Evolutionary conservation across 202 grass and related monocot species (phyloP), one percentile per base, ranked within the genome.

Genomic region (Digitaria exilis): DNA sequence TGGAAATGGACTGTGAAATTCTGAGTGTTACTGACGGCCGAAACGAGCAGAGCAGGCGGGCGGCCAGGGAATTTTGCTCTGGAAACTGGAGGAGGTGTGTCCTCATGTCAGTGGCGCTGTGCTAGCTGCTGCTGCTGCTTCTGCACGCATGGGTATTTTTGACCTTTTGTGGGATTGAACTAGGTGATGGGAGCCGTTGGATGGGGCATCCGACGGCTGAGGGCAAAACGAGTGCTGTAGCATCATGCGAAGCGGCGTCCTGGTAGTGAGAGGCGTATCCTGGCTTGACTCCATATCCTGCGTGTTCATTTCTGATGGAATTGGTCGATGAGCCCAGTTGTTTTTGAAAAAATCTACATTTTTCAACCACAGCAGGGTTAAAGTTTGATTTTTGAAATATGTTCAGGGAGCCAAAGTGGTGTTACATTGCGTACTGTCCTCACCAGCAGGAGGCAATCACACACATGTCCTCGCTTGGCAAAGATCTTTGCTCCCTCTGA

Each of bases 1-100:
- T 52, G 79, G 73, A 80, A 86, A 54, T 73, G 62, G 44, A 82
- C 88, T 83, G 88, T 90, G 88, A 90, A 75, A 79, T 83, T 30
- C 79, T 79, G 79, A 9, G 41, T 59, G 30, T 86, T 89, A 89
- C 83, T 86, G 87, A 71, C 82, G 44, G 28, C 54, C 35, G 73
- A 46, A 51, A 35, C 39, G n/a, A 17, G 17, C 37, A 41, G 60
- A 29, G 85, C 72, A 62, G 65, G n/a, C n/a, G 0, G 7, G 7
- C 49, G 46, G 78, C 31, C n/a, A 80, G 35, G 77, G 78, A 52
- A 82, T 86, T 78, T 82, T 12, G 4, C 0, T 21, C 34, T 25
- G 31, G 77, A 48, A 5, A 34, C 46, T 74, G 32, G 8, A 16
- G 57, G n/a, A 31, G 9, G 63, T 14, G 49, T 55, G 37, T 44